phyloP scores from a whole-genome alignment of 306 rosid genomes.

The Cyamopsis tetragonoloba region DNA sequence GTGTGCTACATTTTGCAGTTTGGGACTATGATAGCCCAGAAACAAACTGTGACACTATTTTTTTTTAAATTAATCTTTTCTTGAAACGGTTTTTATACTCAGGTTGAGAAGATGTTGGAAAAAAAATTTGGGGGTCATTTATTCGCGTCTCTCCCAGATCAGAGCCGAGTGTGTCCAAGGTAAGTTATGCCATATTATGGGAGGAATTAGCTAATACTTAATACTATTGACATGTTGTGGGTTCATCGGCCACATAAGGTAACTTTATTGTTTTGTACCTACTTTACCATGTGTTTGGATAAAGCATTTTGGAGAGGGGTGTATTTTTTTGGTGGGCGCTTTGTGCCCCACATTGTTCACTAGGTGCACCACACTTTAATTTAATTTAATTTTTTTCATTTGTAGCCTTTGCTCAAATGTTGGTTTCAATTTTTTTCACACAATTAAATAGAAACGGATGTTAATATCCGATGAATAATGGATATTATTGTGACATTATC shows the following conservation, averaged over 20 bases:
- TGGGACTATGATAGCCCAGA: background rate
- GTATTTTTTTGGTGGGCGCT: no score
- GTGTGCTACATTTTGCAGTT: no score
- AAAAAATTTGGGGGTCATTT: conserved; percentile 68
- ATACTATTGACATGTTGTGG: background rate
- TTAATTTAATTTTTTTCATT: no score
- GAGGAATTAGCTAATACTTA: background rate
- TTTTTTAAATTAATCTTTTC: conserved; percentile 9
- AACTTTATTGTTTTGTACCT: background rate
- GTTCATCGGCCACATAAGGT: background rate
- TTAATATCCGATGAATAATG: no score
- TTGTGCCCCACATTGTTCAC: no score
- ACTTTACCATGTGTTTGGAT: background rate
- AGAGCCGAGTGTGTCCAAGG: conserved; percentile 84
- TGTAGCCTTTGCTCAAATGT: no score
- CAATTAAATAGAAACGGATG: no score
- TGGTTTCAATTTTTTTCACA: no score
- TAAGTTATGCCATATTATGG: conserved; percentile 25
- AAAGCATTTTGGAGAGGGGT: no score
- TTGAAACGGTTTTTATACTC: conserved; percentile 21
- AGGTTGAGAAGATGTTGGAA: conserved; percentile 99
- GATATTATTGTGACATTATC: no score
- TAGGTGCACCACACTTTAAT: no score
- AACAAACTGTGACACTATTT: background rate
- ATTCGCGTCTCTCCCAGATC: conserved; percentile 64